Conservation (phyloP, 2,329 filamentous ascomycete species). For the Botrytis fabae region DNA sequence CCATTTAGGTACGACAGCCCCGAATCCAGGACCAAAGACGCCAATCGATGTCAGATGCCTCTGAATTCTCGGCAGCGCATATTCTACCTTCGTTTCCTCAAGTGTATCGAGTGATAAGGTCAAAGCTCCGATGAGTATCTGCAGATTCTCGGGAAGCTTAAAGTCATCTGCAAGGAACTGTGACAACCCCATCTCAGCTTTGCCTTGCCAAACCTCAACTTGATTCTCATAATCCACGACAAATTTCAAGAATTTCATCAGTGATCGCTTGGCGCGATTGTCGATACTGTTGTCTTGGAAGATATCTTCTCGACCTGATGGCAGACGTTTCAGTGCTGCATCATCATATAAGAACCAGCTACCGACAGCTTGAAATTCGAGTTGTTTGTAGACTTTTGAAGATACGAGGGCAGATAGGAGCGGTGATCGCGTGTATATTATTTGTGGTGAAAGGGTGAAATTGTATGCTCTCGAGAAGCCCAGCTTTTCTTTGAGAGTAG, state of each 20-base stretch:
- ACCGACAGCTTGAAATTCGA: conserved; percentile 91
- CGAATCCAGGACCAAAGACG: conserved; percentile 83
- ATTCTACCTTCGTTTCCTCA: conserved; percentile 56
- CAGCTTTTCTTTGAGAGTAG: conserved; percentile 45
- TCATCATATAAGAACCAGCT: conserved; percentile 77
- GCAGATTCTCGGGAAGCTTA: conserved; percentile 66
- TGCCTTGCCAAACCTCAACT: conserved; percentile 57
- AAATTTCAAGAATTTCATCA: conserved; percentile 95
- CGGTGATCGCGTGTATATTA: conserved; percentile 80
- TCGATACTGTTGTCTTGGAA: conserved; percentile 77
- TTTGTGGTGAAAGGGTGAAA: conserved; percentile 78
- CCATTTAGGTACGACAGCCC: conserved; percentile 89
- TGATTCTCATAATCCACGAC: conserved; percentile 70
- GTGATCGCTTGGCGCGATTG: conserved; percentile 74
- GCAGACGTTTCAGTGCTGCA: conserved; percentile 65
- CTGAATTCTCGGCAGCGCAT: conserved; percentile 71
- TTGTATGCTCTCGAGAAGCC: conserved; percentile 74
- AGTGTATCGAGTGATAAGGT: conserved; percentile 67
- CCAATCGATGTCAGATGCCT: conserved; percentile 85
- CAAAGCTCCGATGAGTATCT: conserved; percentile 66
- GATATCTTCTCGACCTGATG: conserved; percentile 87
- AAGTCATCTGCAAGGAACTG: conserved; percentile 63
- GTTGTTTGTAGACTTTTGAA: conserved; percentile 81
- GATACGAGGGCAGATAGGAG: conserved; percentile 82
- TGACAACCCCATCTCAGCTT: conserved; percentile 56